Conservation (phyloP, 129 eudicot genomes). For the Escallonia herrerae region DNA sequence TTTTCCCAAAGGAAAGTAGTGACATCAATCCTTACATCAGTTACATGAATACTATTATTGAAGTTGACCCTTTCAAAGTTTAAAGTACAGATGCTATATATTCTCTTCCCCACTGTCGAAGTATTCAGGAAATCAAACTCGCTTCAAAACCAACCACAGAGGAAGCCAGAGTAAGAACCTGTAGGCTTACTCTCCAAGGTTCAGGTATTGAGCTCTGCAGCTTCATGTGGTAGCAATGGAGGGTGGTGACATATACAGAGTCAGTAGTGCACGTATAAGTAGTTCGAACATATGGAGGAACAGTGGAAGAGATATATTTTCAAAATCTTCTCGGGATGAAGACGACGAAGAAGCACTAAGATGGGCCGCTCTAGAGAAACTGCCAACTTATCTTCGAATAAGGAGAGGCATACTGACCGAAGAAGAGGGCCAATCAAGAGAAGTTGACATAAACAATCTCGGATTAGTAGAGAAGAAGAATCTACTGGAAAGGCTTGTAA, state of each 20-base stretch:
- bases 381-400: constrained; percentile 69
- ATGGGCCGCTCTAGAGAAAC: constrained; percentile 92
- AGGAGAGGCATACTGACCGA: constrained; percentile 56
- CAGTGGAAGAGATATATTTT: constrained; percentile 57
- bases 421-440: constrained; percentile 41
- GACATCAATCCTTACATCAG: constrained; percentile 16
- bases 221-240: constrained; percentile 20
- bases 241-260: constrained; percentile 53
- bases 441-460: constrained; percentile 64
- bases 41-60: not conserved
- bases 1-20: not conserved
- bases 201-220: not conserved
- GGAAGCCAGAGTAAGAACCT: not conserved
- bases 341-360: constrained; percentile 85
- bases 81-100: constrained; percentile 5
- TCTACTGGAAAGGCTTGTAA: constrained; percentile 69
- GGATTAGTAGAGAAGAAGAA: constrained; percentile 50
- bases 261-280: constrained; percentile 47
- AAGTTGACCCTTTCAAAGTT: constrained; percentile 12
- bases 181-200: not conserved
- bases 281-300: constrained; percentile 63
- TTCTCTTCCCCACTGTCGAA: not conserved
- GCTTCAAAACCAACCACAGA: constrained; percentile 1
- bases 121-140: not conserved
- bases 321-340: constrained; percentile 48